A percentile compares a stretch with the other conserved stretches of the same genome.
These are phyloP conservation scores for Drechmeria coniospora DNA, from an alignment of 2,329 filamentous ascomycete species.

Conservation along the genomic window DNA sequence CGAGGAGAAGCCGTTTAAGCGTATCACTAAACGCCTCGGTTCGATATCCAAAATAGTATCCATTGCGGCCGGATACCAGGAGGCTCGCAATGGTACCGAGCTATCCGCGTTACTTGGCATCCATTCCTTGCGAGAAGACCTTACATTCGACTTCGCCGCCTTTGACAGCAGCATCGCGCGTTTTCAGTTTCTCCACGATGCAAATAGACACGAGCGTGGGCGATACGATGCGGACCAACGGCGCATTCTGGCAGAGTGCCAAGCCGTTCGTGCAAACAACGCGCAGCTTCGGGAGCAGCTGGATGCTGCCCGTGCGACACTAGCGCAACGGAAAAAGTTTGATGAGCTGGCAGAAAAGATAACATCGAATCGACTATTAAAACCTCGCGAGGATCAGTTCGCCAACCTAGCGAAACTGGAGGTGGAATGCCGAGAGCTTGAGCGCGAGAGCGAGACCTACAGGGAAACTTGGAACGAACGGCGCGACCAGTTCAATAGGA, in stretches of 20 bases:
- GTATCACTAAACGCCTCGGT: slow-evolving; percentile 68
- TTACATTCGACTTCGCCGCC: slow-evolving; percentile 74
- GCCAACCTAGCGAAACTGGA: slow-evolving; percentile 66
- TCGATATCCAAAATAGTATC: slow-evolving; percentile 48
- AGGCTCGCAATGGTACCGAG: slow-evolving; percentile 23
- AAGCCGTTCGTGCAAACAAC: slow-evolving; percentile 63
- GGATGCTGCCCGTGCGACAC: slow-evolving; percentile 57
- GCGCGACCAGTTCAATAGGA: slow-evolving; percentile 70
- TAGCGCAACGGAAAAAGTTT: slow-evolving; percentile 69
- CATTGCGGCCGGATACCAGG: slow-evolving; percentile 8
- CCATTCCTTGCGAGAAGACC: slow-evolving; percentile 59
- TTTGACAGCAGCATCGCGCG: slow-evolving; percentile 78
- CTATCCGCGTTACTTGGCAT: slow-evolving; percentile 16
- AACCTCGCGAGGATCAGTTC: slow-evolving; percentile 70
- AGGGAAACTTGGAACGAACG: slow-evolving; percentile 72
- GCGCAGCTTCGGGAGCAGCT: slow-evolving; percentile 56
- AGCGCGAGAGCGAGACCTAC: slow-evolving; percentile 71
- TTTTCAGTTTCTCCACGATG: slow-evolving; percentile 71
- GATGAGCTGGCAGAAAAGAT: slow-evolving; percentile 83
- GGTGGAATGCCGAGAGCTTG: slow-evolving; percentile 74
- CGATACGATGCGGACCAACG: slow-evolving; percentile 71
- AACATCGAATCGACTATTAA: slow-evolving; percentile 62
- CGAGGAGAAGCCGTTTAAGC: slow-evolving; percentile 84
- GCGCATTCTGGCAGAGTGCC: slow-evolving; percentile 63
- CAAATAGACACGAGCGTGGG: slow-evolving; percentile 69